Base-by-base conservation (phyloP, 306 rosid species). In the Gillenia trifoliata region DNA sequence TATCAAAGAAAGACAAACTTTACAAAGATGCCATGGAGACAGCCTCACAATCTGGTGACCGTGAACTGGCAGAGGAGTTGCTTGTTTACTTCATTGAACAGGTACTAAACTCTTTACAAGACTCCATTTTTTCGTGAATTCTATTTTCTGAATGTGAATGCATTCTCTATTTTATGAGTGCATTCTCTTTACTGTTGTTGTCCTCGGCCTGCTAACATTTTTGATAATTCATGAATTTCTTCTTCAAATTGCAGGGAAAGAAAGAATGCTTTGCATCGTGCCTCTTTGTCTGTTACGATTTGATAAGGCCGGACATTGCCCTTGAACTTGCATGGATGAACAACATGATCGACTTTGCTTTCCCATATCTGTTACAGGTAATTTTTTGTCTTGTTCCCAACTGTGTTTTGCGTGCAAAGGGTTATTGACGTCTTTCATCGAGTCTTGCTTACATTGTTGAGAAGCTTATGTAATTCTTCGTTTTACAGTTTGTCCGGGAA, bases 11-110 rank as follows among this genome's bases (percentile, higher is more conserved):
- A 84, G 99, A 94, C 80, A 94, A 90, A 75, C 96, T 94, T 76
- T 92, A 94, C 99, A 94, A 90, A 84, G 99, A 94, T 84, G 95
- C 96, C 79, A 94, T 94, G 99, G 99, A 94, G 89, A 94, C 99
- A 5, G 97, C 98, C 40, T 94, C 99, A 1, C 99, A 94, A 75
- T 94, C 99, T 55, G 98, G 99, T 73, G 99, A 92, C 66, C 99
- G 98, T 13, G 97, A 92, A 89, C 96, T 94, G 75, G 98, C 99
- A 0, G 99, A 94, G 82, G 98, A 94, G 85, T 86, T 94, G 84
- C 97, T 94, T 30, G 91, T 92, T 68, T 94, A 90, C 79, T 94
- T 92, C 84, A 94, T 94, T 81, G 98, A 94, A 78, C 87, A 94
- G 96, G 99, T 92, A 78, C 47, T 2, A 1, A 67, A 5, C 50